Conservation (phyloP, 495 filamentous ascomycete species). For the Polyplosphaeria fusca region DNA sequence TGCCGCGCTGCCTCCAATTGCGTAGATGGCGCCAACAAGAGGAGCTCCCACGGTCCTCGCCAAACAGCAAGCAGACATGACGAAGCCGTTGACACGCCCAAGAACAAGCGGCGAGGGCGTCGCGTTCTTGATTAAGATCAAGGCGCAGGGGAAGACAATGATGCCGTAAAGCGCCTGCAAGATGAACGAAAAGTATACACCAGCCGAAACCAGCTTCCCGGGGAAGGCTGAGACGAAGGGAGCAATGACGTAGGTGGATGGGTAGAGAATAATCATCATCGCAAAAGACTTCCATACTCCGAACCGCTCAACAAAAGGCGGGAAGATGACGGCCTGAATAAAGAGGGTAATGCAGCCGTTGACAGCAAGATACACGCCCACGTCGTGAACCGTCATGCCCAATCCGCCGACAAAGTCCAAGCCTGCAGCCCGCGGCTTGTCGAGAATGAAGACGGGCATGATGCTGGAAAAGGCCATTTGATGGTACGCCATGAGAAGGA, state of each 20-base stretch:
- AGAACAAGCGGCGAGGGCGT: slow-evolving; percentile 29
- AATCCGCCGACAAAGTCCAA: slow-evolving; percentile 29
- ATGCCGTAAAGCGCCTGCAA: slow-evolving; percentile 31
- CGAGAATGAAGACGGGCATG: slow-evolving; percentile 30
- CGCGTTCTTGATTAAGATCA: slow-evolving; percentile 35
- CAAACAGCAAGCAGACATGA: slow-evolving; percentile 24
- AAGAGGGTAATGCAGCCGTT: slow-evolving; percentile 32
- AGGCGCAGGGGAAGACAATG: slow-evolving; percentile 30
- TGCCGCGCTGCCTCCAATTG: slow-evolving; percentile 18
- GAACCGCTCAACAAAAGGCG: slow-evolving; percentile 24
- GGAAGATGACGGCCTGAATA: slow-evolving; percentile 32
- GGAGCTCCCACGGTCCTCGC: slow-evolving; percentile 25
- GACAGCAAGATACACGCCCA: slow-evolving; percentile 30
- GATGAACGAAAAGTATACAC: slow-evolving; percentile 25
- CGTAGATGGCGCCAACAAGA: slow-evolving; percentile 28
- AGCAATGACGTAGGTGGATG: slow-evolving; percentile 25
- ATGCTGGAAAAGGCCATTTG: slow-evolving; percentile 28
- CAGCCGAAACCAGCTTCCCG: neutral
- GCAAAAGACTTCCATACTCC: slow-evolving; percentile 27
- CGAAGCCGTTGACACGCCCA: slow-evolving; percentile 30
- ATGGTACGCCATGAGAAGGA: slow-evolving; percentile 24
- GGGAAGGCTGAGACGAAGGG: slow-evolving; percentile 24
- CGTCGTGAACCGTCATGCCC: slow-evolving; percentile 27
- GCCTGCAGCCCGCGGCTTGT: neutral
- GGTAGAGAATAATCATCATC: slow-evolving; percentile 29